Evolutionary conservation across 345 rosid species (phyloP).

Genomic region (Crucihimalaya himalaica): DNA sequence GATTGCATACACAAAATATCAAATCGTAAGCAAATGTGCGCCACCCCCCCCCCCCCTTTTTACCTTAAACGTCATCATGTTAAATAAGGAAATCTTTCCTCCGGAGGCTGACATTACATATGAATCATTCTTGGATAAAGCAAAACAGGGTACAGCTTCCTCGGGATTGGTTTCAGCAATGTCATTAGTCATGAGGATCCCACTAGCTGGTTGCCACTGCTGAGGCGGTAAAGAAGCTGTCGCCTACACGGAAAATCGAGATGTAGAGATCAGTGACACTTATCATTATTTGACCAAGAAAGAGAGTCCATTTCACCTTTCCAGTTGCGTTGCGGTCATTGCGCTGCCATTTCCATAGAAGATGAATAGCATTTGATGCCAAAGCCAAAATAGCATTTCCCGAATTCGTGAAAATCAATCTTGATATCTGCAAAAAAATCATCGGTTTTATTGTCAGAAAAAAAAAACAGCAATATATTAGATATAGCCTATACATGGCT

Average conservation of each 20-base stretch:
- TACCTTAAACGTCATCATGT: conserved; percentile 98
- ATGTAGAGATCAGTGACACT: not conserved
- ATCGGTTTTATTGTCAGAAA: not conserved
- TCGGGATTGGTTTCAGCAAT: conserved; percentile 68
- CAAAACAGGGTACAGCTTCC: conserved; percentile 91
- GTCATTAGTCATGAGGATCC: conserved; percentile 83
- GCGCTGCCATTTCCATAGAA: conserved; percentile 97
- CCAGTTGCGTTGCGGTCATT: conserved; percentile 77
- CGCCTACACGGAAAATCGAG: conserved; percentile 47
- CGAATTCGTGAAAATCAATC: conserved; percentile 93
- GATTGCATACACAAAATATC: conserved; percentile 11
- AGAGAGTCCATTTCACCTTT: conserved; percentile 55
- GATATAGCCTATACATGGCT: conserved; percentile 1
- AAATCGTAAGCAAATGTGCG: not conserved
- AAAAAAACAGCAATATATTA: not conserved
- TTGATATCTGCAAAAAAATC: conserved; percentile 70
- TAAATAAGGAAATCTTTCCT: conserved; percentile 84
- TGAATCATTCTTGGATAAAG: conserved; percentile 89
- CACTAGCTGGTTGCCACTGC: conserved; percentile 90
- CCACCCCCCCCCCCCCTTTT: not conserved
- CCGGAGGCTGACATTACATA: conserved; percentile 96
- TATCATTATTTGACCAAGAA: conserved; percentile 5
- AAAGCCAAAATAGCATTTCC: conserved; percentile 92
- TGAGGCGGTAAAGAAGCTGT: conserved; percentile 75
- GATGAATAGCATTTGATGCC: conserved; percentile 90